Evolutionary conservation across 1,284 basidiomycete species (phyloP).

Genomic region (Cryptococcus sp.): DNA sequence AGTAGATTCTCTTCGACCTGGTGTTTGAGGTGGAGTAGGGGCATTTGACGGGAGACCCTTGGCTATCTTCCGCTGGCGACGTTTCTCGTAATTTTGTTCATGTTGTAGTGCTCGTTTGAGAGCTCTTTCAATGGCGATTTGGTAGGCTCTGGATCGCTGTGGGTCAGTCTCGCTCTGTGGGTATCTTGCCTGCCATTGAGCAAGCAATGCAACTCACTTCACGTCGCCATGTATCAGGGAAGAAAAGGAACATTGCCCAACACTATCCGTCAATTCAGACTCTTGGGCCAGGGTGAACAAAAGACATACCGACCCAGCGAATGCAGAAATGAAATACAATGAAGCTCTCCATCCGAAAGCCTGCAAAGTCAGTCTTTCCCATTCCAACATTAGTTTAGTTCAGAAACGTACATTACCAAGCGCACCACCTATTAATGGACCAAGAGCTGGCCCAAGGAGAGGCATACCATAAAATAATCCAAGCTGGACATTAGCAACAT

Average conservation of each 20-base stretch:
- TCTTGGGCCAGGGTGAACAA: too few species aligned
- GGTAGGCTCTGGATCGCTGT: constrained; percentile 66
- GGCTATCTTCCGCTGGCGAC: constrained; percentile 12
- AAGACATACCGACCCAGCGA: too few species aligned
- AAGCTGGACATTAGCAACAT: constrained; percentile 24
- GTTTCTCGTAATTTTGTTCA: constrained; percentile 22
- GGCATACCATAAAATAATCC: constrained; percentile 46
- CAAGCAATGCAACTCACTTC: constrained; percentile 48
- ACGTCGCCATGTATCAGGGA: constrained; percentile 75
- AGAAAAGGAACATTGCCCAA: constrained; percentile 59
- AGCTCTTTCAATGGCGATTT: constrained; percentile 52
- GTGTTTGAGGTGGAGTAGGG: constrained; percentile 27
- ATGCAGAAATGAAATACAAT: constrained; percentile 73
- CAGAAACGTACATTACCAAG: constrained; percentile 47
- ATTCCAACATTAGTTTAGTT: too few species aligned
- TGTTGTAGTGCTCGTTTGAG: constrained; percentile 36
- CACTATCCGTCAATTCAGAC: too few species aligned
- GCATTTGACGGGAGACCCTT: constrained; percentile 25
- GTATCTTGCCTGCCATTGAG: too few species aligned
- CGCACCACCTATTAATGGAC: constrained; percentile 65
- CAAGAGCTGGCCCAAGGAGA: constrained; percentile 58
- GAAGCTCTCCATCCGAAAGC: constrained; percentile 69
- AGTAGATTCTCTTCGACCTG: not conserved
- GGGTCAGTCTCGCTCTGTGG: not conserved
- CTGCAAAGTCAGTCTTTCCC: constrained; percentile 32